These are phyloP conservation scores for Cutaneotrichosporon mucoides DNA, from an alignment of 1,284 basidiomycete species.

Conservation along the genomic window DNA sequence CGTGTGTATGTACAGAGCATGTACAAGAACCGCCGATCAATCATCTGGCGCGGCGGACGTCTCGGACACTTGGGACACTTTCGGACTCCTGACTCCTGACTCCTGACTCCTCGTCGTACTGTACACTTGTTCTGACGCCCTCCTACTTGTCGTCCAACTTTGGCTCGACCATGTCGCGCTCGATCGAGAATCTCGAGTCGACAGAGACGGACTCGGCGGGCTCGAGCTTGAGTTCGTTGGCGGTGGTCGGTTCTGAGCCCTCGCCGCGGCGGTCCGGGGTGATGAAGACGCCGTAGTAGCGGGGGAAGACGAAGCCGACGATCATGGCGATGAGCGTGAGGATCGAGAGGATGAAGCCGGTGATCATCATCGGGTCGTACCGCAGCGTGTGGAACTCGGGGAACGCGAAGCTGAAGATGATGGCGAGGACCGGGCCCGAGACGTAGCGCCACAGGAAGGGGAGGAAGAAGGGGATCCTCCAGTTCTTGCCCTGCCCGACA, in stretches of 20 bases:
- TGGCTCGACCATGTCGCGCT: background rate
- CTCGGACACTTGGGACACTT: too few species aligned
- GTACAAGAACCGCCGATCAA: too few species aligned
- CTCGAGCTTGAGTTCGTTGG: constrained; percentile 19
- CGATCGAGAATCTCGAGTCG: background rate
- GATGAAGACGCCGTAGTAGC: constrained; percentile 21
- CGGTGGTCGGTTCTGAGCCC: constrained; percentile 18
- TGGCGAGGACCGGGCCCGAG: constrained; percentile 22
- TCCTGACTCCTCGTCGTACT: too few species aligned
- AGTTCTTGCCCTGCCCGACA: constrained; percentile 21
- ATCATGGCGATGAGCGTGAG: constrained; percentile 18
- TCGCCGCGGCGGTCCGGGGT: constrained; percentile 17
- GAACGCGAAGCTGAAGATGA: constrained; percentile 25
- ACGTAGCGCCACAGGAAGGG: constrained; percentile 26
- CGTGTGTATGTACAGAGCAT: too few species aligned
- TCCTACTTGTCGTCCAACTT: background rate
- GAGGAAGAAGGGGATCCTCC: constrained; percentile 24
- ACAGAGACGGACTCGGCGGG: background rate
- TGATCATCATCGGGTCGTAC: constrained; percentile 27
- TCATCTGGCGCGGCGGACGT: too few species aligned
- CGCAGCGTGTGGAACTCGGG: constrained; percentile 25
- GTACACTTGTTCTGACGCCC: background rate
- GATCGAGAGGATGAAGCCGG: constrained; percentile 23
- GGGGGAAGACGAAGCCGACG: constrained; percentile 19
- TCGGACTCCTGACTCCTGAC: too few species aligned